A percentile compares a stretch with the other conserved stretches of the same genome.
These are phyloP conservation scores for Bipolaris bicolor DNA, from an alignment of 2,329 filamentous ascomycete species.

Conservation along the genomic window DNA sequence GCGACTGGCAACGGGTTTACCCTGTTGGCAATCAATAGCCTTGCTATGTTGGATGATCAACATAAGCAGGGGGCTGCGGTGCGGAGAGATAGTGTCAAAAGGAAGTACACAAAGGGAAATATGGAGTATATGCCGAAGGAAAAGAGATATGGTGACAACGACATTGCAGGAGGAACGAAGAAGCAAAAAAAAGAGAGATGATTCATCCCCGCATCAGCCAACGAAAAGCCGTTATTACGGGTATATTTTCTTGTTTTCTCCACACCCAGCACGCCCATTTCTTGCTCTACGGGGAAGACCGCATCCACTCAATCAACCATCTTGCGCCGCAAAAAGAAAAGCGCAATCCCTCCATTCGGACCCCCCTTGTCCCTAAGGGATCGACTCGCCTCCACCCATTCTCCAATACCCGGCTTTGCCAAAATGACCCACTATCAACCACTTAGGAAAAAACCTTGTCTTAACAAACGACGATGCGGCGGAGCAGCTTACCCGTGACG, in stretches of 20 bases:
- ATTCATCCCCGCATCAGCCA: too few species aligned
- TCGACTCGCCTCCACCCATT: constrained; percentile 9
- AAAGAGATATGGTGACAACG: too few species aligned
- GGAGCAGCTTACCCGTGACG: neutral
- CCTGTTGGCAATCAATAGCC: neutral
- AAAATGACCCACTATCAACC: neutral
- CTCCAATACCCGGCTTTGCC: neutral
- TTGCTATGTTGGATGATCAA: too few species aligned
- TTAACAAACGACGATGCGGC: neutral
- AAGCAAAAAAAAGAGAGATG: too few species aligned
- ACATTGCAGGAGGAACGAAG: too few species aligned
- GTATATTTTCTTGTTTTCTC: neutral
- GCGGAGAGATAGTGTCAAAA: too few species aligned
- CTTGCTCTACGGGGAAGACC: too few species aligned
- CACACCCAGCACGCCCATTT: neutral
- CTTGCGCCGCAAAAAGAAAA: neutral
- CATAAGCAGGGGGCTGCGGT: too few species aligned
- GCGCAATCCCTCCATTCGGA: neutral
- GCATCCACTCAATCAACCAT: too few species aligned
- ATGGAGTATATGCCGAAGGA: too few species aligned
- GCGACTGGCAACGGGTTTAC: neutral
- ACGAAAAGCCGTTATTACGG: neutral
- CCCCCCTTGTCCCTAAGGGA: constrained; percentile 2
- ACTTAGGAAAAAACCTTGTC: constrained; percentile 2
- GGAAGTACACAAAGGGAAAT: too few species aligned